Evolutionary conservation across 176 grass and related monocot species (phyloP), one percentile per base, ranked within the genome.

Genomic region (Guadua angustifolia): DNA sequence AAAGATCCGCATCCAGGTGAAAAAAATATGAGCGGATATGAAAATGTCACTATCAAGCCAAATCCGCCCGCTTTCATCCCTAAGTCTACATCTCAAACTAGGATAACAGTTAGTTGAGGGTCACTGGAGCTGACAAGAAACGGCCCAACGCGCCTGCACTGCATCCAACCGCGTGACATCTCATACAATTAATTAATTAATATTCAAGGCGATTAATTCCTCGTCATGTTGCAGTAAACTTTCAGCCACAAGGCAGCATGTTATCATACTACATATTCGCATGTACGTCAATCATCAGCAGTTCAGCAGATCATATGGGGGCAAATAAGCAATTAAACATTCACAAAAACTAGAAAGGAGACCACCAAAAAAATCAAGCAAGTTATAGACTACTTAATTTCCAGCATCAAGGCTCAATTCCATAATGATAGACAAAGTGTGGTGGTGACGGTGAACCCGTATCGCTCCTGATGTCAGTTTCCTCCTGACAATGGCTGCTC

Each of bases 381-480:
- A 58, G 72, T 77, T 57, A 78, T 82, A 32, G 9, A 14, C 75
- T 60, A 47, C 26, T 49, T 50, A 51, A 63, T 42, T 33, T n/a
- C 44, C 4, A 66, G 24, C 59, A 44, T 76, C 79, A 93, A 43
- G 77, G 85, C 52, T 98, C 79, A 40, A 86, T 73, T 84, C 88
- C 95, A 39, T 88, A 95, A 45, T 94, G 96, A 52, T 94, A 98
- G 47, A 88, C 80, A 26, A 93, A 98, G 47, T 85, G 95, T 14
- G 87, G 92, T 4, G 92, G 92, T 4, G 92, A 92, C 0, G 83
- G 83, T 2, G 77, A 85, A 22, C 73, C 86, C 6, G 63, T 85
- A 69, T 92, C 87, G 32, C 89, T 89, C 74, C 84, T 79, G 16
- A 73, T 35, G 25, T 88, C 85, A 43, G 82, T 78, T 24, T 50